These are phyloP conservation scores for Alternaria alternata DNA, from an alignment of 2,329 filamentous ascomycete genomes.

Conservation along the genomic window DNA sequence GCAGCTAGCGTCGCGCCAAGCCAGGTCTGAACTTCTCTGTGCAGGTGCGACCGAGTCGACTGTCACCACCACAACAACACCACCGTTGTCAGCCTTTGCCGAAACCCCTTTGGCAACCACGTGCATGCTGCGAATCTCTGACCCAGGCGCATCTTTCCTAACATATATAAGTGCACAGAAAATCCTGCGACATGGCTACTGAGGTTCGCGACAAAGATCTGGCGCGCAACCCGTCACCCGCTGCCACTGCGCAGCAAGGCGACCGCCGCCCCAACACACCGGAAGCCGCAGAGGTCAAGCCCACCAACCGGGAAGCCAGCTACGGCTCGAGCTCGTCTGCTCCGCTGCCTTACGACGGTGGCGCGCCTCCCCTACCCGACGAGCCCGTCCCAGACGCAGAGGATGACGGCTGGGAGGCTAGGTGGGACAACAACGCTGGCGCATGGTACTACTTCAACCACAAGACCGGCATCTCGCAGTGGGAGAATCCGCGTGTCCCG, in stretches of 20 bases:
- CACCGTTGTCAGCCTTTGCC: slow-evolving; percentile 10
- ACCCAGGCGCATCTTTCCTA: slow-evolving; percentile 26
- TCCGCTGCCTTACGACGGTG: slow-evolving; percentile 39
- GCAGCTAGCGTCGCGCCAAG: slow-evolving; percentile 3
- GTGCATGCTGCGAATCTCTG: slow-evolving; percentile 26
- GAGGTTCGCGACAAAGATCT: slow-evolving; percentile 16
- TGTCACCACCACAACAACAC: neutral
- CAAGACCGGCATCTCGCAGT: slow-evolving; percentile 76
- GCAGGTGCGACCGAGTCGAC: slow-evolving; percentile 12
- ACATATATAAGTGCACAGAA: slow-evolving; percentile 22
- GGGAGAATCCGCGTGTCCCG: slow-evolving; percentile 84
- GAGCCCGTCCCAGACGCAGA: slow-evolving; percentile 56
- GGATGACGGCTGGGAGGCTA: slow-evolving; percentile 79
- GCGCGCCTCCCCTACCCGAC: slow-evolving; percentile 55
- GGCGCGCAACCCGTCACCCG: slow-evolving; percentile 22
- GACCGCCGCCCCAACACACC: slow-evolving; percentile 18
- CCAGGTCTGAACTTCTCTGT: slow-evolving; percentile 4
- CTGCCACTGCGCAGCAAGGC: slow-evolving; percentile 16
- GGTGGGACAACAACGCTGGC: slow-evolving; percentile 74
- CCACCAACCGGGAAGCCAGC: slow-evolving; percentile 19
- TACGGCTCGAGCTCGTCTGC: slow-evolving; percentile 19
- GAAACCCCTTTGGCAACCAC: slow-evolving; percentile 21
- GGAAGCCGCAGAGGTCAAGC: slow-evolving; percentile 11
- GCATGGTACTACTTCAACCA: slow-evolving; percentile 88
- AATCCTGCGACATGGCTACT: slow-evolving; percentile 24